phyloP scores from a whole-genome alignment of 1,139 yeast species.

The Blastobotrys niveus region DNA sequence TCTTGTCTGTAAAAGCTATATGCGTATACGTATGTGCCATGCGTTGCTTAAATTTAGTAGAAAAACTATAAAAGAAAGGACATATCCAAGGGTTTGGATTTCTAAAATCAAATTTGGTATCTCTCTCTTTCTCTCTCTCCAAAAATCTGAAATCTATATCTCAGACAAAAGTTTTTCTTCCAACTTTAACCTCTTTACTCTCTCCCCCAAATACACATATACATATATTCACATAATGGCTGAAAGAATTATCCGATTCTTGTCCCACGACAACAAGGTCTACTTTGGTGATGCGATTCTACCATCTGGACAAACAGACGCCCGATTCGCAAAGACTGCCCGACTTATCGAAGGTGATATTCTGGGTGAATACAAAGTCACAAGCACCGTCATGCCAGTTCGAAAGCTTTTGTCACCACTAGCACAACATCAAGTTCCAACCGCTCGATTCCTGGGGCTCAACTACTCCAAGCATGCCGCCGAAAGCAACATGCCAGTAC shows the following conservation, averaged over 20 bases:
- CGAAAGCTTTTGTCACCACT: slow-evolving; percentile 39
- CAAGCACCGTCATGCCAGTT: slow-evolving; percentile 35
- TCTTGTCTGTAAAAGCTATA: too few relatives aligned
- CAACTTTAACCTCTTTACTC: not conserved
- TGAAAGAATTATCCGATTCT: slow-evolving; percentile 38
- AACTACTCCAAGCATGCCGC: slow-evolving; percentile 33
- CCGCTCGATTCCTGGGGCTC: slow-evolving; percentile 37
- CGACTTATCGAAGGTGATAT: slow-evolving; percentile 38
- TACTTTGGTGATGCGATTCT: slow-evolving; percentile 45
- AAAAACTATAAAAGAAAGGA: too few relatives aligned
- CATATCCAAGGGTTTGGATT: too few relatives aligned
- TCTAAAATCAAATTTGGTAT: too few relatives aligned
- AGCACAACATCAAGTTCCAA: slow-evolving; percentile 34
- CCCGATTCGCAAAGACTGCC: slow-evolving; percentile 30
- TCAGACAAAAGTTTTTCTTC: not conserved
- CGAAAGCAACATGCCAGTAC: slow-evolving; percentile 30
- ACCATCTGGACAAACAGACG: slow-evolving; percentile 29
- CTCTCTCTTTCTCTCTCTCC: too few relatives aligned
- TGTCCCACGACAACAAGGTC: slow-evolving; percentile 37
- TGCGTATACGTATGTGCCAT: too few relatives aligned
- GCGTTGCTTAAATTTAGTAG: too few relatives aligned
- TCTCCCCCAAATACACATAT: not conserved
- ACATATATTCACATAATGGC: slow-evolving; percentile 3
- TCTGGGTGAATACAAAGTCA: slow-evolving; percentile 37
- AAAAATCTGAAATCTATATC: not conserved